Percentiles rank a stretch among this genome's conserved stretches.
Evolutionary conservation across 257 asterid genomes (phyloP).

Genomic region (Solanum tarapatanum): DNA sequence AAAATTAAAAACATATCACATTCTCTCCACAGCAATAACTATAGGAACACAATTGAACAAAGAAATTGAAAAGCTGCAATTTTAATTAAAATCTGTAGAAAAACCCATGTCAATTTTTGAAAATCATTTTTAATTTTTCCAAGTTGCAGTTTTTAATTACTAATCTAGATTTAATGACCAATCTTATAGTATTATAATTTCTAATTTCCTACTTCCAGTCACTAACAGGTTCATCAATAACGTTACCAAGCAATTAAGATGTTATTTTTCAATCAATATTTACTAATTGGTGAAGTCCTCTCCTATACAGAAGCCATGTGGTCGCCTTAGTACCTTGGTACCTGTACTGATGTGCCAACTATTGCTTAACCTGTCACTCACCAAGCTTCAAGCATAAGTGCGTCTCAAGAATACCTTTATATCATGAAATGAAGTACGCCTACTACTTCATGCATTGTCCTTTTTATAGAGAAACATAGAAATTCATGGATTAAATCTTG

Average conservation of each 20-base stretch:
- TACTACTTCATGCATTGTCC: background rate
- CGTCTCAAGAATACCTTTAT: background rate
- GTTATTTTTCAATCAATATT: background rate
- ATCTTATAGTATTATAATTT: background rate
- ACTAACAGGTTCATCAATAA: background rate
- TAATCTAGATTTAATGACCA: background rate
- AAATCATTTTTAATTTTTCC: background rate
- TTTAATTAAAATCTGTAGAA: background rate
- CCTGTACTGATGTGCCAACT: background rate
- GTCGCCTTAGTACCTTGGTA: background rate
- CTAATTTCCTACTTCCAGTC: background rate
- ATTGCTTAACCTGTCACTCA: background rate
- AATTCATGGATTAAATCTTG: background rate
- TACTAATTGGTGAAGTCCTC: background rate
- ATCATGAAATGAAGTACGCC: background rate
- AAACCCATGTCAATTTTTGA: background rate
- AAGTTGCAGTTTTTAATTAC: background rate
- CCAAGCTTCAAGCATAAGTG: background rate
- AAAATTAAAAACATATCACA: background rate
- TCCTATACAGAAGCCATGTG: background rate
- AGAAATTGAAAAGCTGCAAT: background rate
- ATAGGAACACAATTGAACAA: background rate
- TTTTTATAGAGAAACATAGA: background rate
- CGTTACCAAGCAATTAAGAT: background rate
- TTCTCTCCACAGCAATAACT: background rate